Conservation (phyloP, 306 rosid genomes). For the Trifolium pratense region DNA sequence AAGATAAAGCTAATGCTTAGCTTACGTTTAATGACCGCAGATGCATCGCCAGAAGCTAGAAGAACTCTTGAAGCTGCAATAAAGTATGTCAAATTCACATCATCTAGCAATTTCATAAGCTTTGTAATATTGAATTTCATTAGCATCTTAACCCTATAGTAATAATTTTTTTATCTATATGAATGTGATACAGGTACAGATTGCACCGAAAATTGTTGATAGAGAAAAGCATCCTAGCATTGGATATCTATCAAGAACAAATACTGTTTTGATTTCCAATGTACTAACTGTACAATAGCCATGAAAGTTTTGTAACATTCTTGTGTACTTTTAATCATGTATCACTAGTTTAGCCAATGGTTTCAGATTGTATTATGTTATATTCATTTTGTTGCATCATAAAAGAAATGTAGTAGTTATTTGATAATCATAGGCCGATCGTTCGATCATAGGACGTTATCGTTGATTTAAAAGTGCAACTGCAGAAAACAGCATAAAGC, state of each 20-base stretch:
- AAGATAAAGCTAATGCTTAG: conserved; percentile 33
- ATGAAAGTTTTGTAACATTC: conserved; percentile 45
- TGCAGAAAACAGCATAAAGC: background rate
- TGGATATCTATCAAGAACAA: conserved; percentile 79
- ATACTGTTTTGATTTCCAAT: conserved; percentile 58
- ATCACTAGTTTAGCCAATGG: conserved; percentile 8
- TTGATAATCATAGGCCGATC: background rate
- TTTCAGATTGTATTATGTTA: background rate
- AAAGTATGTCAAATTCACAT: conserved; percentile 53
- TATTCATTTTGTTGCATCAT: background rate
- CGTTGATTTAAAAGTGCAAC: background rate
- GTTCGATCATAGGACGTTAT: background rate
- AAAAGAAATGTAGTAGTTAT: conserved; percentile 18
- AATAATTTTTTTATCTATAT: conserved; percentile 19
- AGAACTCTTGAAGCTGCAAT: conserved; percentile 75
- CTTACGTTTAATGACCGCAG: conserved; percentile 47
- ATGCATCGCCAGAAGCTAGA: conserved; percentile 62
- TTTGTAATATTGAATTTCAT: conserved; percentile 15
- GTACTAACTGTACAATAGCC: conserved; percentile 27
- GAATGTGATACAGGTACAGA: conserved; percentile 71
- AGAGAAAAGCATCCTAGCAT: conserved; percentile 71
- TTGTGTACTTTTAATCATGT: background rate
- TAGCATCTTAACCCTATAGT: conserved; percentile 14
- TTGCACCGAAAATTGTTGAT: conserved; percentile 78
- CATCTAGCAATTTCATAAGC: conserved; percentile 31